Percentiles rank a stretch among this genome's conserved stretches.
Conservation (phyloP, 2,329 filamentous ascomycete genomes). For the Exophiala sp. region DNA sequence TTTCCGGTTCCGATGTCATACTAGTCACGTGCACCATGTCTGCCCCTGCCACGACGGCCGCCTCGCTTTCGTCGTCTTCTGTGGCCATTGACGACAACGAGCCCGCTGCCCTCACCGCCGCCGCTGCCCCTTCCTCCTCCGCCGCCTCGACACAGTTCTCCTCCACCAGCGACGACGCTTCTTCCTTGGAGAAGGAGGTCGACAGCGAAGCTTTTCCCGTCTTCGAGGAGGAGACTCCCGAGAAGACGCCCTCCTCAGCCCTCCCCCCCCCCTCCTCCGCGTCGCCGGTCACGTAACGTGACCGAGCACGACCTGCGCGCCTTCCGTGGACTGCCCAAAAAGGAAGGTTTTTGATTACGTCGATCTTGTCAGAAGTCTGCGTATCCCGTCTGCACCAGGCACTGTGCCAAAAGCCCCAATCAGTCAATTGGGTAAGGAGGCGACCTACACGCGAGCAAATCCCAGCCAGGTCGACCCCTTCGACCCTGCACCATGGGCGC, state of each 20-base stretch:
- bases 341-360: constrained; percentile 21
- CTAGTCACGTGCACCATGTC: constrained; percentile 1
- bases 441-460: constrained; percentile 30
- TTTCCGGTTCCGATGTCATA: constrained; percentile 2
- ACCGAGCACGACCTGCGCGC: constrained; percentile 19
- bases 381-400: constrained; percentile 12
- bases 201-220: constrained; percentile 18
- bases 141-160: too few species aligned
- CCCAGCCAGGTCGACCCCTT: constrained; percentile 9
- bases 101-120: constrained; percentile 4
- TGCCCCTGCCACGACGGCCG: constrained; percentile 4
- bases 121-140: constrained; percentile 6
- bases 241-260: constrained; percentile 5
- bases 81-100: neutral
- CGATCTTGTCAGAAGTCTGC: constrained; percentile 19
- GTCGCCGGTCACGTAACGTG: constrained; percentile 21
- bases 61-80: constrained; percentile 5
- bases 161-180: constrained; percentile 9
- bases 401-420: constrained; percentile 16
- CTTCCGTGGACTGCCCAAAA: constrained; percentile 13
- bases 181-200: constrained; percentile 9
- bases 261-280: constrained; percentile 8
- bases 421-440: constrained; percentile 12
- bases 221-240: constrained; percentile 16
- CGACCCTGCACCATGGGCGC: constrained; percentile 21